A percentile compares a stretch with the other conserved stretches of the same genome.
These are phyloP conservation scores for Colletotrichum navitas DNA, from an alignment of 2,329 filamentous ascomycete genomes.

Conservation along the genomic window DNA sequence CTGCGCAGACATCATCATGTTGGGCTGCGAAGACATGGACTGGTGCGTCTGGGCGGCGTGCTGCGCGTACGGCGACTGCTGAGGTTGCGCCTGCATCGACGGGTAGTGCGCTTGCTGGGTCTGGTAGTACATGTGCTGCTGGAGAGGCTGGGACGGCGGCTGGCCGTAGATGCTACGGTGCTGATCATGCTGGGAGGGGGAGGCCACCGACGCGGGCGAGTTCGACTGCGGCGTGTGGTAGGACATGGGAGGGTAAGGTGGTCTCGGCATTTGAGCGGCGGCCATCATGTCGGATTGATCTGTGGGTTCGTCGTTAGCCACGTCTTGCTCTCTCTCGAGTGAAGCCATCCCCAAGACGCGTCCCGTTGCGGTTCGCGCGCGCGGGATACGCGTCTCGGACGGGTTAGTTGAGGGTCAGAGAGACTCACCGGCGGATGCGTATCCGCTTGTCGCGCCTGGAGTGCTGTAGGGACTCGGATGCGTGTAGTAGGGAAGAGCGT, in stretches of 20 bases:
- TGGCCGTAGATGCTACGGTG: conserved; percentile 89
- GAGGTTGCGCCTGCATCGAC: conserved; percentile 73
- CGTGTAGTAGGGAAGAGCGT: conserved; percentile 78
- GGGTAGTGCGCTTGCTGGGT: conserved; percentile 72
- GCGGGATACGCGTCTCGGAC: conserved; percentile 20
- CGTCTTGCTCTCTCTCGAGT: conserved; percentile 36
- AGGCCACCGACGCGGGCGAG: conserved; percentile 93
- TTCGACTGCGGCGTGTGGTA: conserved; percentile 97
- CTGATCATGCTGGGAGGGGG: conserved; percentile 88
- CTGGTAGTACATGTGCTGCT: conserved; percentile 83
- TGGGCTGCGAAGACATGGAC: conserved; percentile 73
- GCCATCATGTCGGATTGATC: conserved; percentile 77
- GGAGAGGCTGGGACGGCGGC: conserved; percentile 81
- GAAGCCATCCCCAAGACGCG: conserved; percentile 32
- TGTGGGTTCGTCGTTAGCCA: conserved; percentile 45
- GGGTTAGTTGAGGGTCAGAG: background rate
- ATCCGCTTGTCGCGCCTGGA: conserved; percentile 83
- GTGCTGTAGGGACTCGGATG: conserved; percentile 88
- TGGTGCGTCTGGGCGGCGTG: conserved; percentile 66
- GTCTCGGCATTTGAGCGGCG: conserved; percentile 76
- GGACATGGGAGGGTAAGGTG: conserved; percentile 86
- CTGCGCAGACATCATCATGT: conserved; percentile 75
- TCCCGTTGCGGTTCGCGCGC: background rate
- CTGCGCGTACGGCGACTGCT: conserved; percentile 71
- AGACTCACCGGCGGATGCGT: conserved; percentile 86